Evolutionary conservation across 495 filamentous ascomycete genomes (phyloP).

Genomic region (Staphylotrichum tortipilum): DNA sequence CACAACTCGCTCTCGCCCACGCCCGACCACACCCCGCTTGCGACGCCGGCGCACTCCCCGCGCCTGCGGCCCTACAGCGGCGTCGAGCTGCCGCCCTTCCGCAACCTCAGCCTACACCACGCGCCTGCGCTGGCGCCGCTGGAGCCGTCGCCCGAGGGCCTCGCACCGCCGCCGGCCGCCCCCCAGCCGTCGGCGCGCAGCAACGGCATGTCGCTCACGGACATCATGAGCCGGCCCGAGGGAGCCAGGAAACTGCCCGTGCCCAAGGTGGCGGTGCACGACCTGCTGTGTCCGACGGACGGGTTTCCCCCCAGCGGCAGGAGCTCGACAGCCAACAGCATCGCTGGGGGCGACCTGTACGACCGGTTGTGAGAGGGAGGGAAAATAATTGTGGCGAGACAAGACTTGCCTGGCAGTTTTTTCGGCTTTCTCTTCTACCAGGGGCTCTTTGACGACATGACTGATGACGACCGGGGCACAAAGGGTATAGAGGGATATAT

Average conservation of each 20-base stretch:
- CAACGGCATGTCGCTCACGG: conserved; percentile 67
- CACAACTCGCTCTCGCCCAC: conserved; percentile 94
- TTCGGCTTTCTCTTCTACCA: no score
- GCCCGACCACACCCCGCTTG: conserved; percentile 91
- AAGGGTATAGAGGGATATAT: conserved; percentile 20
- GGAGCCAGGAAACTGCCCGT: conserved; percentile 91
- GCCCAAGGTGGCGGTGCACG: conserved; percentile 82
- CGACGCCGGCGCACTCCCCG: conserved; percentile 91
- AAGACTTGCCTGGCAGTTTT: no score
- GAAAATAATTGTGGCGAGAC: no score
- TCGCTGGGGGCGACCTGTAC: conserved; percentile 37
- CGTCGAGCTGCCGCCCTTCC: conserved; percentile 74
- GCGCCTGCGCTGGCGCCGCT: conserved; percentile 88
- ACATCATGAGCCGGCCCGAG: conserved; percentile 84
- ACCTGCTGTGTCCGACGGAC: conserved; percentile 60
- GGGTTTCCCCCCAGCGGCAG: conserved; percentile 49
- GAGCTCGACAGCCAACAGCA: conserved; percentile 40
- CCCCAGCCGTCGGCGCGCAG: conserved; percentile 35
- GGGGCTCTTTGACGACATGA: conserved; percentile 23
- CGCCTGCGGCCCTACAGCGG: conserved; percentile 68
- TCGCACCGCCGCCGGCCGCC: conserved; percentile 33
- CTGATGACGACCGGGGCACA: conserved; percentile 17
- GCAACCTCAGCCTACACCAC: conserved; percentile 76
- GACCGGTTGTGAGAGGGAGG: conserved; percentile 31
- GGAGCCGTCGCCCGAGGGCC: conserved; percentile 62